phyloP scores from a whole-genome alignment of 2,329 filamentous ascomycete species.

The Ophiostoma australiae region DNA sequence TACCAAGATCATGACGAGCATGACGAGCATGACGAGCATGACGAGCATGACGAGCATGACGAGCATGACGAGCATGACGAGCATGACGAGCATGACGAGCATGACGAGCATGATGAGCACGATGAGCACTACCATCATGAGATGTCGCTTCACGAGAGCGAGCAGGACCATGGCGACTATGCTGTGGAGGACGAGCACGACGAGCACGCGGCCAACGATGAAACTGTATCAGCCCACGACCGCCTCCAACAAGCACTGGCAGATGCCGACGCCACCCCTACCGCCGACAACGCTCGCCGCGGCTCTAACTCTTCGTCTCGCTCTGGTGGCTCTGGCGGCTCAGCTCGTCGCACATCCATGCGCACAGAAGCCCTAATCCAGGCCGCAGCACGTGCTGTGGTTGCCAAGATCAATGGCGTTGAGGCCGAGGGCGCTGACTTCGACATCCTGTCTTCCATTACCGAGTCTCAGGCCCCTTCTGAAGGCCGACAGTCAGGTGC shows the following conservation, averaged over 20 bases:
- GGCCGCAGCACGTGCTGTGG: slow-evolving; percentile 48
- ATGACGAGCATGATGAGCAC: not conserved
- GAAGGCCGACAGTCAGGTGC: not conserved
- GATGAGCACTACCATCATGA: not conserved
- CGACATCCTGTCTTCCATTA: slow-evolving; percentile 7
- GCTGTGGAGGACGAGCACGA: not conserved
- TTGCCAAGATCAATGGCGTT: slow-evolving; percentile 44
- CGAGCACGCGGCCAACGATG: not conserved
- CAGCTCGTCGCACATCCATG: slow-evolving; percentile 39
- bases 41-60: not conserved
- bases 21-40: not conserved
- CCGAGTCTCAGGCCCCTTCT: slow-evolving; percentile 12
- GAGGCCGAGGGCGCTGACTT: slow-evolving; percentile 27
- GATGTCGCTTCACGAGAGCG: not conserved
- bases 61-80: not conserved
- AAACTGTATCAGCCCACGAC: not conserved
- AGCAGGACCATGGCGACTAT: not conserved
- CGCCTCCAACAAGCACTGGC: slow-evolving; percentile 4
- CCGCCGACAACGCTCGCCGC: not conserved
- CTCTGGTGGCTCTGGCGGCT: slow-evolving; percentile 28
- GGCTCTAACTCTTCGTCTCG: slow-evolving; percentile 12
- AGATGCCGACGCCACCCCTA: not conserved
- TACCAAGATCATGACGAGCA: not conserved
- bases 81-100: not conserved
- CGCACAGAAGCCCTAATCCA: slow-evolving; percentile 51